Evolutionary conservation across 148 eudicot species (phyloP).

Genomic region (Suaeda aralocaspica): DNA sequence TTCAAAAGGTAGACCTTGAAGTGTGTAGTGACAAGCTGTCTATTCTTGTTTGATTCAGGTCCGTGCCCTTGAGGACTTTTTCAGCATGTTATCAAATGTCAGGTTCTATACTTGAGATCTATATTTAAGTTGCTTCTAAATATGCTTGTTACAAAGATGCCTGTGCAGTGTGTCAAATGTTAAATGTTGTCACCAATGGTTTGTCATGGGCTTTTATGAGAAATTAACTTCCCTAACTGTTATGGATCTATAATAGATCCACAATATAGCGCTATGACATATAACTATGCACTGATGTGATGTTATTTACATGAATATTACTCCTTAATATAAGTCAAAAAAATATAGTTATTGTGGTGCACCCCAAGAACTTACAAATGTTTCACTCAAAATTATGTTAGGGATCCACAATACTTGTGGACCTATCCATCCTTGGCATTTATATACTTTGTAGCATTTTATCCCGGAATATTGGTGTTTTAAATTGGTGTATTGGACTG

Average conservation of each 20-base stretch:
- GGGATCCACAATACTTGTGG: too few relatives aligned
- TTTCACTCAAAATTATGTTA: too few relatives aligned
- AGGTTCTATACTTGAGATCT: constrained; percentile 46
- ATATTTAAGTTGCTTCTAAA: constrained; percentile 21
- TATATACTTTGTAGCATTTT: not conserved
- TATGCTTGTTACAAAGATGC: constrained; percentile 12
- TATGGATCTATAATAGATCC: too few relatives aligned
- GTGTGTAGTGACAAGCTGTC: constrained; percentile 9
- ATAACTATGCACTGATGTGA: too few relatives aligned
- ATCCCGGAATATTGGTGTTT: not conserved
- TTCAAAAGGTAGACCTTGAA: not conserved
- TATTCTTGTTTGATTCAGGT: constrained; percentile 47
- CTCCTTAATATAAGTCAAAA: too few relatives aligned
- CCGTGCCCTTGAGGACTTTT: constrained; percentile 86
- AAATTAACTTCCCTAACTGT: too few relatives aligned
- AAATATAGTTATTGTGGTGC: too few relatives aligned
- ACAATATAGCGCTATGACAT: too few relatives aligned
- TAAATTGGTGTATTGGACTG: too few relatives aligned
- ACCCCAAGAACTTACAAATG: too few relatives aligned
- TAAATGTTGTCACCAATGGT: not conserved
- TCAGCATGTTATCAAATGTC: constrained; percentile 92
- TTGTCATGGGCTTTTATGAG: not conserved
- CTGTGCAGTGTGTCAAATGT: not conserved
- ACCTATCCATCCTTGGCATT: too few relatives aligned
- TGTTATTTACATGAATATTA: too few relatives aligned